A percentile compares a stretch with the other conserved stretches of the same genome.
phyloP scores from a whole-genome alignment of 176 grass and related monocot genomes.

The Carex pumila region DNA sequence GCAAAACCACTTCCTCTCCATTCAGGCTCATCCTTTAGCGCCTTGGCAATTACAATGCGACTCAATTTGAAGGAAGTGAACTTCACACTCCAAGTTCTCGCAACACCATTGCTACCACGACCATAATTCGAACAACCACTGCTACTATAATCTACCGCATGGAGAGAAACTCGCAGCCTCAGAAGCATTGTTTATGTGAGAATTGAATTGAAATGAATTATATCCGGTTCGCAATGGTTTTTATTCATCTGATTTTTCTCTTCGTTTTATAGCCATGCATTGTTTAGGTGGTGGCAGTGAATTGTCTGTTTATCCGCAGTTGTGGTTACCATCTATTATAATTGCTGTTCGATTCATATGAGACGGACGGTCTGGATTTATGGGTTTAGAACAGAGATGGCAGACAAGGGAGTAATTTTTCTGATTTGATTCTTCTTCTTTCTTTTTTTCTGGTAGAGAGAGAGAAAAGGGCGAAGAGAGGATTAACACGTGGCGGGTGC shows the following conservation, averaged over 20 bases:
- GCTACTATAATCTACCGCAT: conserved; percentile 17
- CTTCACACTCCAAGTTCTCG: background rate
- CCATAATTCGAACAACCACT: background rate
- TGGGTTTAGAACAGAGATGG: background rate
- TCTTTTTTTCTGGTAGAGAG: conserved; percentile 43
- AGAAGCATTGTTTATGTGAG: conserved; percentile 43
- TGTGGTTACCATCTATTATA: background rate
- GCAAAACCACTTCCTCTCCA: conserved; percentile 53
- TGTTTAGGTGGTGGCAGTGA: conserved; percentile 48
- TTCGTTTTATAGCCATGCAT: conserved; percentile 26
- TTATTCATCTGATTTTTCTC: conserved; percentile 8
- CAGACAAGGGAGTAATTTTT: background rate
- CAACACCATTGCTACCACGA: background rate
- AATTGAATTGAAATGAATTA: background rate
- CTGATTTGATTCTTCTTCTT: background rate
- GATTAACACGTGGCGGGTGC: conserved; percentile 36
- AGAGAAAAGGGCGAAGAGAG: conserved; percentile 10
- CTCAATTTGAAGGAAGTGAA: conserved; percentile 10
- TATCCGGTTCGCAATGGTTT: background rate
- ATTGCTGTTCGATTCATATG: background rate
- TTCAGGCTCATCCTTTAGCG: conserved; percentile 61
- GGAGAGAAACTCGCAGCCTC: conserved; percentile 39
- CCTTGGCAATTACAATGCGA: conserved; percentile 32
- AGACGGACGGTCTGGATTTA: conserved; percentile 2
- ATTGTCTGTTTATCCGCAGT: conserved; percentile 15